Evolutionary conservation across 257 asterid species (phyloP), one percentile per base, ranked within the genome.

Genomic region (Ophiorrhiza pumila): DNA sequence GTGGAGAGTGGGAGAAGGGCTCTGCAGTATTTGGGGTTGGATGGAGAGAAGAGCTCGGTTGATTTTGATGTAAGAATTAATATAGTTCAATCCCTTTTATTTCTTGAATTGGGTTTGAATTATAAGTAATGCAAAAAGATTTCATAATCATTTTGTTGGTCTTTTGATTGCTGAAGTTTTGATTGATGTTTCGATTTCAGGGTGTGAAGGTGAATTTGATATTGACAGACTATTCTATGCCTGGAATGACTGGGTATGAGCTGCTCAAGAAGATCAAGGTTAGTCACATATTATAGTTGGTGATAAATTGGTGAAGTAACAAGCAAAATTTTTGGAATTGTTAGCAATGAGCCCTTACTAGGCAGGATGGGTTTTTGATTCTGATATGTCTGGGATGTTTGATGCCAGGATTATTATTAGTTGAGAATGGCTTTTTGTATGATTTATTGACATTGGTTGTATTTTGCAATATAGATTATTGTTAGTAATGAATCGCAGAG

Each of bases 221-320:
- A 65, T 75, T 92, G 78, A 88, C 98, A 7, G 98, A 92, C 76
- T 92, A 92, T 67, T 92, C 98, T n/a, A 93, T 93, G 98, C 98
- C 98, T 83, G 98, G 91, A 67, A 93, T 93, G 98, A 91, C 97
- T 39, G 98, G 98, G 45, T 93, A 85, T 83, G 98, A 93, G 42
- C 97, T 93, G 47, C 96, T 93, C 10, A 89, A 93, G 77, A 89
- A 79, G 89, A 89, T 93, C 5, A 93, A 93, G 98, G 97, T 88
- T 63, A 9, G 88, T 83, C 9, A 29, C n/a, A 20, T 65, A 20
- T 32, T 52, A 31, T 27, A 22, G 47, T 32, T 0, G 4, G 27
- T 29, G 13, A 34, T n/a, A 7, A 5, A 7, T 29, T 53, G 46
- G 10, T 5, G 20, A 41, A 32, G 25, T 34, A 73, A 23, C 18